phyloP scores from a whole-genome alignment of 1,139 yeast species.

The Kodamaea sp. region DNA sequence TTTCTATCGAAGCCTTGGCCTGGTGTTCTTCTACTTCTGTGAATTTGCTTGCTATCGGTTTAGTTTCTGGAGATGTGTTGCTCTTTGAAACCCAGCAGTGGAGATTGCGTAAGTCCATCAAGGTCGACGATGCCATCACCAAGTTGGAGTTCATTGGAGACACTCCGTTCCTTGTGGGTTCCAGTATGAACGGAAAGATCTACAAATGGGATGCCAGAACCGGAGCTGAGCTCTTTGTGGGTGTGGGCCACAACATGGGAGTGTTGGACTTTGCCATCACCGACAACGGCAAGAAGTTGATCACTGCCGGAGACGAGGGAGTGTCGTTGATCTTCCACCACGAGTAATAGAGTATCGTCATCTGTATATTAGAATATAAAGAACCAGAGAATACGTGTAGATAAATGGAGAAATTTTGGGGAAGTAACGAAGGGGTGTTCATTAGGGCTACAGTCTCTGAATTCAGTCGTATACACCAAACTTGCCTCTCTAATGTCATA shows the following conservation, averaged over 20 bases:
- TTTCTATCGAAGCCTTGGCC: slow-evolving; percentile 80
- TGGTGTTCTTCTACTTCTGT: slow-evolving; percentile 73
- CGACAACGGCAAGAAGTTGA: slow-evolving; percentile 64
- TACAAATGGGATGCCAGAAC: slow-evolving; percentile 90
- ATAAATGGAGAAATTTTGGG: no score
- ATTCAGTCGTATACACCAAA: no score
- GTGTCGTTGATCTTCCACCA: slow-evolving; percentile 71
- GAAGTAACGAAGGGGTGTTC: no score
- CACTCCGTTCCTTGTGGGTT: slow-evolving; percentile 61
- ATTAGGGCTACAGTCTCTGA: no score
- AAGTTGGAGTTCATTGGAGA: slow-evolving; percentile 66
- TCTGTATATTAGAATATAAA: neutral
- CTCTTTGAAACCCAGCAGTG: slow-evolving; percentile 83
- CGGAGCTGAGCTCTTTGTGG: slow-evolving; percentile 71
- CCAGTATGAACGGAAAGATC: slow-evolving; percentile 82
- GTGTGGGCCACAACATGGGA: slow-evolving; percentile 94
- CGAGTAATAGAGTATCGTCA: slow-evolving; percentile 7
- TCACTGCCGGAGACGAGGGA: slow-evolving; percentile 98
- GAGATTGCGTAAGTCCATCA: slow-evolving; percentile 75
- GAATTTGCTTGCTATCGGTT: slow-evolving; percentile 72
- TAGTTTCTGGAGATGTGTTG: slow-evolving; percentile 83
- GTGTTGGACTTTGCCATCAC: slow-evolving; percentile 74
- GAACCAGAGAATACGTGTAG: no score
- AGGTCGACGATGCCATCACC: slow-evolving; percentile 80
- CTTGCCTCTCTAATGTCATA: no score